Evolutionary conservation across 1,284 basidiomycete species (phyloP), one percentile per base, ranked within the genome.

Genomic region (Ceratobasidium sp.): DNA sequence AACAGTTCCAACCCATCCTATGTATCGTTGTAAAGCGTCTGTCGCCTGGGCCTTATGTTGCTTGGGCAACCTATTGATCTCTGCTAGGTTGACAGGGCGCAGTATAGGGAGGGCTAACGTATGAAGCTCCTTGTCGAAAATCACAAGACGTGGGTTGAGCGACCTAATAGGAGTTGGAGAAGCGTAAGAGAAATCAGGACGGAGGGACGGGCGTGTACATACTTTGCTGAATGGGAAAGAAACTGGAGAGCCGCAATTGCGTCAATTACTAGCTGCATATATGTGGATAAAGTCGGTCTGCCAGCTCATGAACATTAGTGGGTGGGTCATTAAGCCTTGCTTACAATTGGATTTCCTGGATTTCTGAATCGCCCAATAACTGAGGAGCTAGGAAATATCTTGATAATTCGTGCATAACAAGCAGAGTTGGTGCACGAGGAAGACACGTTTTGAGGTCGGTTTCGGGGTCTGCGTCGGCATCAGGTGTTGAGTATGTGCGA

Each of bases 351-450:
- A 43, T 77, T 16, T 29, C 31, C 80, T 27, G 22, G 6, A 46
- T 27, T n/a, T 62, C 59, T 46, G 39, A 9, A 62, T 77, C 43
- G 19, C 34, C 27, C 34, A 13, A 41, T 41, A 63, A 49, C 37
- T 61, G 79, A 78, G 2, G 39, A 16, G 79, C 77, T 29, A 83
- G 74, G 77, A 92, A 88, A 79, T 90, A 91, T 0, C 83, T 79
- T 1, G 91, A 92, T 0, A 85, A 83, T 76, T 92, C 91, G 69
- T 88, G 86, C 19, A 93, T 79, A 22, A 93, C 83, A 16, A 93
- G 78, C 3, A 92, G 79, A 49, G 84, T 83, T 27, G 89, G 89
- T 0, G 84, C 76, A 41, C 79, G 78, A 41, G 84, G 81, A 31
- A 90, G 81, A 1, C 84, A 83, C 27, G 84, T 83, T 76, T 86